Evolutionary conservation across 495 filamentous ascomycete species (phyloP).

Genomic region (Podospora tetraspora): DNA sequence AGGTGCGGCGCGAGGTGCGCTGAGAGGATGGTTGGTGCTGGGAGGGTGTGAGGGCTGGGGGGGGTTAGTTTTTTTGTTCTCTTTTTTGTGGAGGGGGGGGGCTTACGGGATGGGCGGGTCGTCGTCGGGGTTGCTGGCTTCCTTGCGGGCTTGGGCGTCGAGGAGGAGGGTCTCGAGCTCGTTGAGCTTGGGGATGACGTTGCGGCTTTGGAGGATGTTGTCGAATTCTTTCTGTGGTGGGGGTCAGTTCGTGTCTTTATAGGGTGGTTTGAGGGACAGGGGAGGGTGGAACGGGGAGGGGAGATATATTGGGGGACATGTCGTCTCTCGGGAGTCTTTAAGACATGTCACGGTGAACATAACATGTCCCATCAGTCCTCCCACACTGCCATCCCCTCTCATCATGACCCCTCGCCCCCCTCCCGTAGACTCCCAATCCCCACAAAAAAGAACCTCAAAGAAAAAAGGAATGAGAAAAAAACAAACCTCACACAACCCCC

Average conservation of each 20-base stretch:
- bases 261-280: neutral
- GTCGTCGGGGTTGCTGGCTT: constrained; percentile 6
- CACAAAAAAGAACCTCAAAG: neutral
- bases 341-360: too few relatives aligned
- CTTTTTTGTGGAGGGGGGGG: neutral
- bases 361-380: too few relatives aligned
- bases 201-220: constrained; percentile 60
- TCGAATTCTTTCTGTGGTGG: constrained; percentile 65
- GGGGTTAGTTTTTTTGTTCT: neutral
- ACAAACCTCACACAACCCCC: constrained; percentile 47
- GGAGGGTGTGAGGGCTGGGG: constrained; percentile 69
- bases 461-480: constrained; percentile 1
- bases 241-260: neutral
- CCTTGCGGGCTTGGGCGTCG: constrained; percentile 60
- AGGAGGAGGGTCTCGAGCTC: constrained; percentile 69
- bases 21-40: constrained; percentile 56
- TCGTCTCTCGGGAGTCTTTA: too few relatives aligned
- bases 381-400: neutral
- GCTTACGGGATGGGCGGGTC: constrained; percentile 43
- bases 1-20: constrained; percentile 70
- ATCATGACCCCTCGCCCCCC: neutral
- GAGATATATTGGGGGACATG: too few relatives aligned
- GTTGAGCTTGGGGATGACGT: constrained; percentile 73
- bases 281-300: neutral
- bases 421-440: neutral